Percentiles rank a stretch among this genome's conserved stretches.
Evolutionary conservation across 176 grass and related monocot species (phyloP).

Genomic region (Cenchrus americanus): DNA sequence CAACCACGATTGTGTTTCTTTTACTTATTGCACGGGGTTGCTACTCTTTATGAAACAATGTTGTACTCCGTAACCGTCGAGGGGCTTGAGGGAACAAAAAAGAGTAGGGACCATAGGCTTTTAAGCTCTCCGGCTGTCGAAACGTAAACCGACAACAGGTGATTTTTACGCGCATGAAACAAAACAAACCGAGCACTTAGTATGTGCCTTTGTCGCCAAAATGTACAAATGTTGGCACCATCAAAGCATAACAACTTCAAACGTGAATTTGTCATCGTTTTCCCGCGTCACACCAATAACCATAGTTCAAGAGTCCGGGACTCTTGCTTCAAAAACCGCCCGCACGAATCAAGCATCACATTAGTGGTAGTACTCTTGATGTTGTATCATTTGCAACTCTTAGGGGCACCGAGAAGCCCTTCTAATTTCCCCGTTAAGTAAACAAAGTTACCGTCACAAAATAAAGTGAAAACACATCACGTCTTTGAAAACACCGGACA

Average conservation of each 20-base stretch:
- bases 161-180: not conserved
- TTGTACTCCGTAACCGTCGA: not conserved
- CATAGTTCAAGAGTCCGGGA: not conserved
- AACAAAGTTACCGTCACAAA: not conserved
- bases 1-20: not conserved
- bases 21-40: not conserved
- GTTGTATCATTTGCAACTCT: not conserved
- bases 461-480: not conserved
- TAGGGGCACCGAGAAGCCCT: not conserved
- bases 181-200: not conserved
- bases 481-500: not conserved
- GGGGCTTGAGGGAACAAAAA: not conserved
- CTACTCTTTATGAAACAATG: not conserved
- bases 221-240: not conserved
- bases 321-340: not conserved
- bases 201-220: not conserved
- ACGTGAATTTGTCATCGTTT: not conserved
- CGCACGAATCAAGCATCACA: rapidly evolving
- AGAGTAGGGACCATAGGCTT: not conserved
- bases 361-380: not conserved
- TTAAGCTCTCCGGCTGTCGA: not conserved
- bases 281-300: not conserved
- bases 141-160: not conserved
- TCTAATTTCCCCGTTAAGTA: not conserved
- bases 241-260: too few species aligned